Evolutionary conservation across 2,329 filamentous ascomycete species (phyloP).

Genomic region (Teratosphaeria zuluensis): DNA sequence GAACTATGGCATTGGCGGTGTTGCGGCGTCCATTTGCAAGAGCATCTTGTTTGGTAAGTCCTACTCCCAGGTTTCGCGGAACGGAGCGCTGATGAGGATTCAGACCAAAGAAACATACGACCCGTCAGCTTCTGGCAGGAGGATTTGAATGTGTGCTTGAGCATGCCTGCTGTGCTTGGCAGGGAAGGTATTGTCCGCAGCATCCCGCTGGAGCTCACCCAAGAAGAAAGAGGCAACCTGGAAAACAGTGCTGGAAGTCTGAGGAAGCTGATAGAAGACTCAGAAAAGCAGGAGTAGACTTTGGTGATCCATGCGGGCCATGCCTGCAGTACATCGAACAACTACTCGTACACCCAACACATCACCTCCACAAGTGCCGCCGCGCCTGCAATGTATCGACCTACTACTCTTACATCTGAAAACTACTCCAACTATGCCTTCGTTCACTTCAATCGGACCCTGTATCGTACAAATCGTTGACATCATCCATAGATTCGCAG

Average conservation of each 20-base stretch:
- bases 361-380: too few relatives aligned
- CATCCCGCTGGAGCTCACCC: constrained; percentile 27
- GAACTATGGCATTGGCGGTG: constrained; percentile 41
- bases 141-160: constrained; percentile 40
- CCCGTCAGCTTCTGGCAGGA: constrained; percentile 43
- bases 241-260: constrained; percentile 27
- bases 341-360: neutral
- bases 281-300: constrained; percentile 18
- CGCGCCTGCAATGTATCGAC: too few relatives aligned
- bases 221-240: constrained; percentile 25
- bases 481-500: too few relatives aligned
- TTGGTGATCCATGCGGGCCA: neutral
- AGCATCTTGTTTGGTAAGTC: constrained; percentile 36
- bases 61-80: neutral
- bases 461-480: too few relatives aligned
- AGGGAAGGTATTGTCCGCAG: constrained; percentile 36
- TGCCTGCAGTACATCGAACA: neutral
- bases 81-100: neutral
- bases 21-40: constrained; percentile 40
- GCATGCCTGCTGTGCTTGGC: constrained; percentile 41
- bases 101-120: constrained; percentile 34
- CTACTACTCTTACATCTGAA: too few relatives aligned
- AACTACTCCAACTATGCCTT: too few relatives aligned
- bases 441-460: too few relatives aligned
- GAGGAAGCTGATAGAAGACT: constrained; percentile 28